Conservation (phyloP, 805 yeast species). For the Candida nemodendra region DNA sequence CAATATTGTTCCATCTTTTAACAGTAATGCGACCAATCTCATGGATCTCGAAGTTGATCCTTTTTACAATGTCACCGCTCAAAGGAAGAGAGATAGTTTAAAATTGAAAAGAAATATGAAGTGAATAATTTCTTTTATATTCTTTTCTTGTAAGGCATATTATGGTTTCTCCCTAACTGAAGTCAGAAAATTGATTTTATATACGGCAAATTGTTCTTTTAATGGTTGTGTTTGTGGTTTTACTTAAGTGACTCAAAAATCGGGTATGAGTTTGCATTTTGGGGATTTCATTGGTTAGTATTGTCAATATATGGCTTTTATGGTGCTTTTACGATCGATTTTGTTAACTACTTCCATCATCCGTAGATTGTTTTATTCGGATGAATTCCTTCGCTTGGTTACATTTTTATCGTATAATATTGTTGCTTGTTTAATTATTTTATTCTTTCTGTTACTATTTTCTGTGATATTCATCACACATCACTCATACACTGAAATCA, state of each 20-base stretch:
- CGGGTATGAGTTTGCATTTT: too few relatives aligned
- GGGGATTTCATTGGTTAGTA: too few relatives aligned
- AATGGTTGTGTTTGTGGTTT: too few relatives aligned
- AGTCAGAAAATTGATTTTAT: too few relatives aligned
- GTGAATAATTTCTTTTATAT: conserved; percentile 7
- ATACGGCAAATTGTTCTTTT: too few relatives aligned
- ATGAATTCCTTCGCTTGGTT: too few relatives aligned
- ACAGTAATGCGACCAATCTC: conserved; percentile 1
- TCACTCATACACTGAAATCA: too few relatives aligned
- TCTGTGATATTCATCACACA: too few relatives aligned
- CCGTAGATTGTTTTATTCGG: background rate
- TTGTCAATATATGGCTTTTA: background rate
- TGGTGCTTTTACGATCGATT: background rate
- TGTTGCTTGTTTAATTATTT: background rate
- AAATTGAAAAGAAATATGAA: conserved; percentile 44
- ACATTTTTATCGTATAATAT: background rate
- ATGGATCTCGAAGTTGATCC: conserved; percentile 31
- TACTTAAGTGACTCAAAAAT: too few relatives aligned
- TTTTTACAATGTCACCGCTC: conserved; percentile 44
- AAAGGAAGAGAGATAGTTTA: conserved; percentile 52
- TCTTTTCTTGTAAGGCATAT: background rate
- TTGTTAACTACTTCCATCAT: background rate
- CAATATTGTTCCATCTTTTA: background rate
- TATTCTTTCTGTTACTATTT: too few relatives aligned
- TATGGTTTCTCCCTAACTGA: too few relatives aligned